Base-by-base conservation (phyloP, 805 yeast species). In the Ogataea thermomethanolica region DNA sequence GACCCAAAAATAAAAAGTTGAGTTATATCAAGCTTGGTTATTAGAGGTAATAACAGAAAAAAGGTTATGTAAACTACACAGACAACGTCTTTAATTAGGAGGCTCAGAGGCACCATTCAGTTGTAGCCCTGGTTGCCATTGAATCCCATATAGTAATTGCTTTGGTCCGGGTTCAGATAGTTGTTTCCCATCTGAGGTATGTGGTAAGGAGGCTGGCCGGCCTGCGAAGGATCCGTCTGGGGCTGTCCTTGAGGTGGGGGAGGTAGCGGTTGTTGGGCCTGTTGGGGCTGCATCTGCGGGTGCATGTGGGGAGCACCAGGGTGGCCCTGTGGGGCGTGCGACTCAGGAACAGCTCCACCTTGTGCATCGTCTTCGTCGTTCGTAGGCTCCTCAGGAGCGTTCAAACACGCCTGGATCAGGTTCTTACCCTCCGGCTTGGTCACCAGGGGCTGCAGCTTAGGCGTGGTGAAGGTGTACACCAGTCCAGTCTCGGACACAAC, bases 401-500 rank as follows among this genome's bases (percentile, higher is more conserved):
- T 89, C 58, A 91, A 72, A 63, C 99, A 93, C 10, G 96, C 95
- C 70, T 93, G 97, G 58, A 91, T 91, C 57, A 91, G 76, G 65
- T 90, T 90, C 65, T 93, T 90, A 53, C 99, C 99, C 69, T 93
- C 99, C 37, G 95, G 84, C 66, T 91, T 90, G 29, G 98, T 93
- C 38, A 93, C 99, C 54, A 93, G 76, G 7, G 99, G 99, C 68
- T 93, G 98, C 60, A 93, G 79, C 67, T 93, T 93, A 44, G 99
- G 99, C n/a, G 99, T 93, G 42, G 98, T 91, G 65, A 93, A 93
- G 14, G 99, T 93, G 67, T 93, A 93, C 40, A 93, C 99, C 48
- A 93, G 79, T 11, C 99, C 99, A n/a, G 99, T 93, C 65, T 93
- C 99, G 39, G 95, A 84, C 23, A 93, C 99, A 41, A 93, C 99